Base-by-base conservation (phyloP, 2,329 filamentous ascomycete species). In the Botrytis deweyae region DNA sequence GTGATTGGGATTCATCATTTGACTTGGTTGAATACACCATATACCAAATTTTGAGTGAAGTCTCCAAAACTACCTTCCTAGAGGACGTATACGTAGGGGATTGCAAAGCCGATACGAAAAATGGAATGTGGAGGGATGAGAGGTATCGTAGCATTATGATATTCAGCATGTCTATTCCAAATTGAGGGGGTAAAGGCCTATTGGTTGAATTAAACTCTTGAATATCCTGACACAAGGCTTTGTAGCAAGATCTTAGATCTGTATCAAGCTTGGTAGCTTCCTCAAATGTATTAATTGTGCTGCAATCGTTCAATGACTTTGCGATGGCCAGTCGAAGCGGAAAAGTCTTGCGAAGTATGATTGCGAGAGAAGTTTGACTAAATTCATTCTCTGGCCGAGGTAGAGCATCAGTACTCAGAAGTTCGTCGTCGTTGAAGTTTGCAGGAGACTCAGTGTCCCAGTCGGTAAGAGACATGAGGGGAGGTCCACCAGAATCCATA, bases 41-140 rank as follows among this genome's bases (percentile, higher is more conserved):
- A 52, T 78, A 80, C 84, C 86, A 88, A 1, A 87, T 78, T 63
- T 85, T 86, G 22, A 87, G 80, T 0, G 85, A 82, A 0, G 82
- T 82, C 10, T 90, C 88, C 9, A 87, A 76, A 0, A 85, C 81
- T 0, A 85, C 83, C 62, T 85, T 86, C 1, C 86, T 80, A 0
- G 88, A 88, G 74, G 84, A 89, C 0, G 86, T 85, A 74, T 85
- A 89, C 4, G 82, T 78, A 1, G 85, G 81, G 7, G 87, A 82
- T 0, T 79, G 79, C 3, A 84, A 79, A 1, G 85, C 81, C 0
- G 81, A 78, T 0, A 79, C 79, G 40, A 86, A 84, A 77, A 85
- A 89, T 0, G 87, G 87, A 3, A 87, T 82, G 77, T 92, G 89
- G 0, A 92, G 82, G 0, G 85, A 82, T 9, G 87, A 82, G 4